Percentiles rank a stretch among this genome's conserved stretches.
Evolutionary conservation across 352 stramenopile species (phyloP).

Genomic region (Phytophthora colocasiae): DNA sequence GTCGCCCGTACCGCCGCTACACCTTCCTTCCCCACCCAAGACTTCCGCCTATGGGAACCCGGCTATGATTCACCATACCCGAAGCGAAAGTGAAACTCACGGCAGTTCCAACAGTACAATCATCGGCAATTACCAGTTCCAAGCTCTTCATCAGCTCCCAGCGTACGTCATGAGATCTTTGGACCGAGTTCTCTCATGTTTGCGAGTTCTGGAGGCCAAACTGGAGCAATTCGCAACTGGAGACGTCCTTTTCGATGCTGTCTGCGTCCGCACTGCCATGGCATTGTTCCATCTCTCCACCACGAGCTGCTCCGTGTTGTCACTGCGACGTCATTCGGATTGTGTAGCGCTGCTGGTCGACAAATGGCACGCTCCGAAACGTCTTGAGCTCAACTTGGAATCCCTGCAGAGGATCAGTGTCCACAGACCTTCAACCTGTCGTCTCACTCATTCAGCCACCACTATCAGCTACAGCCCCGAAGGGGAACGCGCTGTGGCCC

Average conservation of each 20-base stretch:
- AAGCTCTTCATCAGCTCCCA: slow-evolving; percentile 65
- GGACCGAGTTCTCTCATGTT: slow-evolving; percentile 62
- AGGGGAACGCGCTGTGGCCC: not conserved
- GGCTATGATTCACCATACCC: slow-evolving; percentile 17
- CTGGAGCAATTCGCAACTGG: slow-evolving; percentile 26
- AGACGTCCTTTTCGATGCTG: slow-evolving; percentile 48
- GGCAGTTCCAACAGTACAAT: slow-evolving; percentile 21
- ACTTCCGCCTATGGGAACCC: not conserved
- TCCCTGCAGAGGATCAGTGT: slow-evolving; percentile 58
- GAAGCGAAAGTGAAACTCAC: slow-evolving; percentile 29
- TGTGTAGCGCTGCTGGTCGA: slow-evolving; percentile 53
- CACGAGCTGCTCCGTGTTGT: slow-evolving; percentile 23
- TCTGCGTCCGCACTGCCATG: slow-evolving; percentile 66
- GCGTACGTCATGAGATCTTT: slow-evolving; percentile 59
- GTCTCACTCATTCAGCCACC: slow-evolving; percentile 34
- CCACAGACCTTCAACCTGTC: slow-evolving; percentile 20
- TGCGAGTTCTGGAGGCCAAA: slow-evolving; percentile 53
- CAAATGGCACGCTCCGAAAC: slow-evolving; percentile 69
- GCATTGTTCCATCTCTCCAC: slow-evolving; percentile 67
- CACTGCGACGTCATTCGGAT: slow-evolving; percentile 42
- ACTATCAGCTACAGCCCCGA: slow-evolving; percentile 14
- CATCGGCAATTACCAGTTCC: slow-evolving; percentile 41
- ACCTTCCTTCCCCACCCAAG: slow-evolving; percentile 13
- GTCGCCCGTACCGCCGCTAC: slow-evolving; percentile 25
- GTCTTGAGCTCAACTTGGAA: slow-evolving; percentile 77